A percentile compares a stretch with the other conserved stretches of the same genome.
phyloP scores from a whole-genome alignment of 2,329 filamentous ascomycete species.

The Fusarium beomiforme region DNA sequence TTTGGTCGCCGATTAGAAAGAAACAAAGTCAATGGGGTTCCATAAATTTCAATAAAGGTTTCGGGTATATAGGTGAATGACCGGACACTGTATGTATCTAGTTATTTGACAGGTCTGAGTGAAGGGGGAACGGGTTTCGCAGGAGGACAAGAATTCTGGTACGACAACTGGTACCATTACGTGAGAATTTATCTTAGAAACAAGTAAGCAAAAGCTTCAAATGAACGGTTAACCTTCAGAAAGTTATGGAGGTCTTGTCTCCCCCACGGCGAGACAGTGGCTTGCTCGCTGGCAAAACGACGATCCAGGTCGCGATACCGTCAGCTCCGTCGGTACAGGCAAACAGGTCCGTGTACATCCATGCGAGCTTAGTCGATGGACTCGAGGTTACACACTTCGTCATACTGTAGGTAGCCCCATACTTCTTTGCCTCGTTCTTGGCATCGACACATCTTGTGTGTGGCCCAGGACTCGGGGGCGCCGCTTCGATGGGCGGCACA shows the following conservation, averaged over 20 bases:
- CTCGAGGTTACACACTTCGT: conserved; percentile 29
- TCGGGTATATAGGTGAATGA: conserved; percentile 6
- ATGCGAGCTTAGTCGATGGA: conserved; percentile 28
- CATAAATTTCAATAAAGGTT: background rate
- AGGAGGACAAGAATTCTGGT: conserved; percentile 24
- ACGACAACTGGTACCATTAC: conserved; percentile 24
- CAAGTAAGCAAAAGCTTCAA: background rate
- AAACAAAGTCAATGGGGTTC: background rate
- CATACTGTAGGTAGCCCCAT: conserved; percentile 11
- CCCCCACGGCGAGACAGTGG: conserved; percentile 23
- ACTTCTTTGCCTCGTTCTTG: conserved; percentile 8
- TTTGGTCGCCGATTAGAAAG: background rate
- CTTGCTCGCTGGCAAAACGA: conserved; percentile 27
- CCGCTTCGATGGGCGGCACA: background rate
- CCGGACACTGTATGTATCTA: background rate
- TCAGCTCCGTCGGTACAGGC: conserved; percentile 23
- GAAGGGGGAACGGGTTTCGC: conserved; percentile 12
- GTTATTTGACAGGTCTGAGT: background rate
- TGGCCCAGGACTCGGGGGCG: conserved; percentile 8
- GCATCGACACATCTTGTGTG: conserved; percentile 12
- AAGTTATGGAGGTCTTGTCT: conserved; percentile 7
- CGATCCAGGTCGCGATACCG: conserved; percentile 8
- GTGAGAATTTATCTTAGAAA: conserved; percentile 32
- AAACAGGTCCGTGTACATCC: conserved; percentile 7
- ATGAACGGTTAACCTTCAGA: background rate